These are phyloP conservation scores for Murraya paniculata DNA, from an alignment of 345 rosid genomes.

Conservation along the genomic window DNA sequence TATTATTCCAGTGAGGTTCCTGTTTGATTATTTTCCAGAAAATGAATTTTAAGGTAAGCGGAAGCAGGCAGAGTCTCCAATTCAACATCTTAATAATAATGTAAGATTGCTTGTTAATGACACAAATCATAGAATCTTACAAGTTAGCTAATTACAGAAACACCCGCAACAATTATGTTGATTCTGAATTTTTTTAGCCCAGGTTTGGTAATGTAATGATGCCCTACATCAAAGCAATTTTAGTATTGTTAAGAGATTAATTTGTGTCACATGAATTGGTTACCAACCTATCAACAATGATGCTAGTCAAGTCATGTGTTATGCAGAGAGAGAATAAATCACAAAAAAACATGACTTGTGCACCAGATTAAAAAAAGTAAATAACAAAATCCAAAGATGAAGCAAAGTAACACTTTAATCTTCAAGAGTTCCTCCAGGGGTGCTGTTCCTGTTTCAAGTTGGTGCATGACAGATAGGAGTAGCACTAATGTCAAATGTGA, in stretches of 20 bases:
- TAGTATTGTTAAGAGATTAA: background rate
- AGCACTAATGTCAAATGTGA: background rate
- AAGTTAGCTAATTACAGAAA: background rate
- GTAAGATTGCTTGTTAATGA: background rate
- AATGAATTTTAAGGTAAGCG: background rate
- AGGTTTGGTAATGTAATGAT: slow-evolving; percentile 8
- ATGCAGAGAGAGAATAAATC: background rate
- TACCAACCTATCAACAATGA: background rate
- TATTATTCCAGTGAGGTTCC: background rate
- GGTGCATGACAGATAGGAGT: background rate
- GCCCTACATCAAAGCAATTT: background rate
- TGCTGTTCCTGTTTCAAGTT: background rate
- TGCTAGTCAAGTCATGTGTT: background rate
- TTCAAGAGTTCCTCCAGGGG: background rate
- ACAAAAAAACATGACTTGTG: too few species aligned
- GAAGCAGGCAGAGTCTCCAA: background rate
- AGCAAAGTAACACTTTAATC: background rate
- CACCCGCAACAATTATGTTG: slow-evolving; percentile 1
- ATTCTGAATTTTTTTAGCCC: background rate
- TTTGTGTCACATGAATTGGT: background rate
- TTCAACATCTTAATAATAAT: slow-evolving; percentile 6
- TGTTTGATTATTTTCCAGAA: background rate
- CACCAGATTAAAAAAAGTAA: background rate
- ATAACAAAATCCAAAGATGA: background rate
- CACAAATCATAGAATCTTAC: slow-evolving; percentile 4